Percentiles rank a stretch among this genome's conserved stretches.
Evolutionary conservation across 352 stramenopile species (phyloP).

Genomic region (Albugo laibachii): DNA sequence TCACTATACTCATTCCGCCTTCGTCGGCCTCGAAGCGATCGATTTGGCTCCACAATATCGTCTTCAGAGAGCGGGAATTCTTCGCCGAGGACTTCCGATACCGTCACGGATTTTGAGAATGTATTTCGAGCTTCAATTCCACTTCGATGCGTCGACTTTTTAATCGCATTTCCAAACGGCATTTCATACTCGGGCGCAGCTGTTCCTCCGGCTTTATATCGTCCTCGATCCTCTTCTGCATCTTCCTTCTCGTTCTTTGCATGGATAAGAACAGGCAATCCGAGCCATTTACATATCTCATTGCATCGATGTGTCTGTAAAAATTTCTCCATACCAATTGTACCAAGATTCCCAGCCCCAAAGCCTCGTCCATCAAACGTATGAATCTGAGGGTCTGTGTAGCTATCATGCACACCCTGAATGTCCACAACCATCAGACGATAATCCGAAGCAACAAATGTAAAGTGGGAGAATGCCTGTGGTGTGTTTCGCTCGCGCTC

Average conservation of each 20-base stretch:
- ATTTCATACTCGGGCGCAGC: slow-evolving; percentile 63
- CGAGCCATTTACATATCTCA: slow-evolving; percentile 67
- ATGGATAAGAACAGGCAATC: slow-evolving; percentile 8
- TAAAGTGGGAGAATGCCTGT: slow-evolving; percentile 71
- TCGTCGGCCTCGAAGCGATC: too few species aligned
- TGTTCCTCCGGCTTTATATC: slow-evolving; percentile 56
- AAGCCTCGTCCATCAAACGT: slow-evolving; percentile 61
- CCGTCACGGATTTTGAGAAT: slow-evolving; percentile 58
- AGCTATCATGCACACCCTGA: slow-evolving; percentile 67
- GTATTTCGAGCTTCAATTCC: slow-evolving; percentile 70
- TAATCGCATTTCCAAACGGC: slow-evolving; percentile 53
- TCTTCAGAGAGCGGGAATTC: neutral
- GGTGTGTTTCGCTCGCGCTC: slow-evolving; percentile 68
- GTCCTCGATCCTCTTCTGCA: neutral
- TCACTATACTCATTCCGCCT: too few species aligned
- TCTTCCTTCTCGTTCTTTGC: slow-evolving; percentile 8
- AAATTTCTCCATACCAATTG: slow-evolving; percentile 75
- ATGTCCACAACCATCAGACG: slow-evolving; percentile 76
- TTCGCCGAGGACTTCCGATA: slow-evolving; percentile 52
- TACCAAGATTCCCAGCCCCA: slow-evolving; percentile 66
- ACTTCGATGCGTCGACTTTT: slow-evolving; percentile 49
- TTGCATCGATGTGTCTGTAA: slow-evolving; percentile 74
- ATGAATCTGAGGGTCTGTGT: slow-evolving; percentile 73
- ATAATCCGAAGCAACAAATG: slow-evolving; percentile 67
- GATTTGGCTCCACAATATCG: too few species aligned